Evolutionary conservation across 306 rosid species (phyloP).

Genomic region (Phaseolus lunatus): DNA sequence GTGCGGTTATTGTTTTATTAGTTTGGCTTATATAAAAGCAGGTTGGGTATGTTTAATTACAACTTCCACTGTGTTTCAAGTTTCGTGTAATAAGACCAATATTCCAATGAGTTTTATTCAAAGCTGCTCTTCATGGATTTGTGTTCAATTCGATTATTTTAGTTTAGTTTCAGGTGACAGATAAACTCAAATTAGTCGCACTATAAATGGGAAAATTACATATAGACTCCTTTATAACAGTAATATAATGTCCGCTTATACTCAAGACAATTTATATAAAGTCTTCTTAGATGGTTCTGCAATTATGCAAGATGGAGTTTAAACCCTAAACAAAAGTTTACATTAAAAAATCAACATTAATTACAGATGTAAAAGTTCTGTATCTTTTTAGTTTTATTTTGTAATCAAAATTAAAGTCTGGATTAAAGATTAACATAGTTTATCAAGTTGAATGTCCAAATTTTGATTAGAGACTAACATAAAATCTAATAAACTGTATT

Average conservation of each 20-base stretch:
- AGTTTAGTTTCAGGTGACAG: conserved; percentile 1
- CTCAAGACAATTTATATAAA: not conserved
- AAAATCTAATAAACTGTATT: not conserved
- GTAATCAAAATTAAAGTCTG: not conserved
- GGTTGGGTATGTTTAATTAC: conserved; percentile 9
- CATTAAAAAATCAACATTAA: not conserved
- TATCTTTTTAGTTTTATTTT: not conserved
- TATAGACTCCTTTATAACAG: not conserved
- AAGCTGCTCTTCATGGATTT: conserved; percentile 28
- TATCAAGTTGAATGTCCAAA: not conserved
- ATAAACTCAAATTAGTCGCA: not conserved
- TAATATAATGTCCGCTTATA: not conserved
- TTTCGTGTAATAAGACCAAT: conserved; percentile 42
- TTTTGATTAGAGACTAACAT: not conserved
- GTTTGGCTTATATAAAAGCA: conserved; percentile 35
- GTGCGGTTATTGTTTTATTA: conserved; percentile 30
- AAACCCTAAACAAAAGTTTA: too few species aligned
- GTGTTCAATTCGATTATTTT: not conserved
- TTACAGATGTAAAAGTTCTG: not conserved
- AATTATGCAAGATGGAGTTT: not conserved
- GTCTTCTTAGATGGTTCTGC: not conserved
- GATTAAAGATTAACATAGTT: not conserved
- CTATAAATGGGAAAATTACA: not conserved
- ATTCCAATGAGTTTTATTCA: conserved; percentile 17
- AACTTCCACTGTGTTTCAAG: conserved; percentile 6